Evolutionary conservation across 2,329 filamentous ascomycete species (phyloP), one percentile per base, ranked within the genome.

Genomic region (Fusarium buxicola): DNA sequence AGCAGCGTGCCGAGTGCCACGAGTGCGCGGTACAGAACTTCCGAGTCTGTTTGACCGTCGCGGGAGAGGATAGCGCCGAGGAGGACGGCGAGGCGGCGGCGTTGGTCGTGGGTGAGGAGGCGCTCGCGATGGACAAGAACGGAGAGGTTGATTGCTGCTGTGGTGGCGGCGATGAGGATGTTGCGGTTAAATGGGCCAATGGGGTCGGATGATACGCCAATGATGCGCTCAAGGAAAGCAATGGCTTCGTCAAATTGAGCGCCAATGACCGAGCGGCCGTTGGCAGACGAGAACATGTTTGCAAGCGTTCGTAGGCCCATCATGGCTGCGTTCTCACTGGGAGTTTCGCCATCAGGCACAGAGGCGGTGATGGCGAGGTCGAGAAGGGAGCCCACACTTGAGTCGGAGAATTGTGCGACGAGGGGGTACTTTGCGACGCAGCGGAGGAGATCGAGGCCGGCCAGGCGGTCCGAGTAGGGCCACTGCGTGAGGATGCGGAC

Each of bases 371-470:
- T 75, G 16, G 79, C 78, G 7, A 81, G 74, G 30, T 88, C 81
- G 7, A 97, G 78, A 11, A 94, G 78, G 31, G 86, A 88, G 4
- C 80, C 80, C 27, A 82, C 78, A 3, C 79, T 76, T 1, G 82
- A 77, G 46, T 86, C 82, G 0, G 78, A 78, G 45, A 86, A 85
- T 8, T 84, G 82, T 2, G 92, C 89, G n/a, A 88, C 85, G 1
- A 84, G 77, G 1, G 91, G 86, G 6, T 86, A 87, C 1, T 88
- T 87, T 2, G 91, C 89, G 25, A 95, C 82, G 44, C 96, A 88
- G n/a, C 95, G 91, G 6, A 98, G 83, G 2, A 98, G 81, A 74
- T 98, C 95, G 1, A 99, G 84, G 11, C 89, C 92, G 1, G 95
- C 91, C 0, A 99, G 83, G 40, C 93, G 89, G 66, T 92, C 91